Percentiles rank a stretch among this genome's conserved stretches.
phyloP scores from a whole-genome alignment of 1,139 yeast species.

The Nakaseomyces kungkrabaensis region DNA sequence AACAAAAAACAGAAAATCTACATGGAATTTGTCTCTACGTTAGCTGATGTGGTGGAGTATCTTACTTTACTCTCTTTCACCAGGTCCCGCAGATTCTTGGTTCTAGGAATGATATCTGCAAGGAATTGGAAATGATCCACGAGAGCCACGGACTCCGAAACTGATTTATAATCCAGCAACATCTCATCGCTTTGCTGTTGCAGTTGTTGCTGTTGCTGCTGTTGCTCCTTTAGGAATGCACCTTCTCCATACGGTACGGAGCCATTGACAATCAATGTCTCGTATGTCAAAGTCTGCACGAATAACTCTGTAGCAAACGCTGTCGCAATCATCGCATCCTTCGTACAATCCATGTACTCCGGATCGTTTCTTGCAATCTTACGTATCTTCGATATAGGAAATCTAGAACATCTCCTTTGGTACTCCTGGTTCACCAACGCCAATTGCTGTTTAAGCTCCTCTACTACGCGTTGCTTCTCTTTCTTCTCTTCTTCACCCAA shows the following conservation, averaged over 20 bases:
- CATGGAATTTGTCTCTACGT: constrained; percentile 4
- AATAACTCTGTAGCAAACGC: constrained; percentile 85
- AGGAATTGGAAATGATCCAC: constrained; percentile 64
- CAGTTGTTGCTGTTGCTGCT: neutral
- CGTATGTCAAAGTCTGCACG: constrained; percentile 68
- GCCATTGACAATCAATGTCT: constrained; percentile 39
- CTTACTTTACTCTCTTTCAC: constrained; percentile 36
- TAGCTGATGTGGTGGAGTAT: constrained; percentile 16
- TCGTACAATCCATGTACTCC: constrained; percentile 66
- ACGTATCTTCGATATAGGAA: neutral
- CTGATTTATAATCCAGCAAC: neutral
- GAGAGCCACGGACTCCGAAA: constrained; percentile 35
- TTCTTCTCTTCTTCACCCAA: neutral
- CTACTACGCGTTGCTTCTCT: constrained; percentile 1
- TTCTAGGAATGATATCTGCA: constrained; percentile 51
- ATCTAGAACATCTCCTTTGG: constrained; percentile 41
- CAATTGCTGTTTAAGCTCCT: neutral
- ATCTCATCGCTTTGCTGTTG: neutral
- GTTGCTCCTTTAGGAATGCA: constrained; percentile 17
- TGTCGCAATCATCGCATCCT: constrained; percentile 69
- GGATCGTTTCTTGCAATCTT: constrained; percentile 76
- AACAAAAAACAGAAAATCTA: too few relatives aligned
- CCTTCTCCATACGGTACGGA: constrained; percentile 2
- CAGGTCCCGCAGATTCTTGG: constrained; percentile 42
- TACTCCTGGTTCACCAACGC: neutral